Evolutionary conservation across 2,329 filamentous ascomycete species (phyloP).

Genomic region (Cladosporium velox): DNA sequence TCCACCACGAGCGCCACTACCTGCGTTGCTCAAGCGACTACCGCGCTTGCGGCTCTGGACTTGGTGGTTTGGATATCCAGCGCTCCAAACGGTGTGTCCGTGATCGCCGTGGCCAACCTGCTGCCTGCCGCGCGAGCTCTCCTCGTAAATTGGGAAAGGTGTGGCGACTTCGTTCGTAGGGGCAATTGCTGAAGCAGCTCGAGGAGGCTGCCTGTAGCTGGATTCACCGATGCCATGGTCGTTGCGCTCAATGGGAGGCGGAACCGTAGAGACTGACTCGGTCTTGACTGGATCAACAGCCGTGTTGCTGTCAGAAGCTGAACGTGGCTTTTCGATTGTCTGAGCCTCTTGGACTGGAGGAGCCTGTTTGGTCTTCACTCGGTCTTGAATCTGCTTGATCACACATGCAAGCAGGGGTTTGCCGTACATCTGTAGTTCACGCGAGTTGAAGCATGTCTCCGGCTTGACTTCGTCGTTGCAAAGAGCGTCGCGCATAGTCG

Average conservation of each 20-base stretch:
- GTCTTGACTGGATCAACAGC: background rate
- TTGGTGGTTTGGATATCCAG: background rate
- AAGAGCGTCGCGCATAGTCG: slow-evolving; percentile 26
- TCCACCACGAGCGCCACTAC: background rate
- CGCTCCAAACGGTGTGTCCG: background rate
- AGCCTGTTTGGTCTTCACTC: background rate
- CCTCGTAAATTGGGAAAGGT: background rate
- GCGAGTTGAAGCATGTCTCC: slow-evolving; percentile 29
- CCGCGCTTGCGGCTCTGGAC: slow-evolving; percentile 12
- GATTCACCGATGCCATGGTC: background rate
- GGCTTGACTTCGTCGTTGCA: slow-evolving; percentile 25
- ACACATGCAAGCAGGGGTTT: slow-evolving; percentile 21
- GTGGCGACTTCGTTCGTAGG: background rate
- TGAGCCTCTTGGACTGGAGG: background rate
- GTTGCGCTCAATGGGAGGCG: background rate
- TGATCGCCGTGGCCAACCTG: background rate
- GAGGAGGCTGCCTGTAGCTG: background rate
- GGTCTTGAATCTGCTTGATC: slow-evolving; percentile 24
- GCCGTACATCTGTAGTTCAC: slow-evolving; percentile 21
- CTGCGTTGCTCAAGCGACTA: background rate
- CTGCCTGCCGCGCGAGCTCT: background rate
- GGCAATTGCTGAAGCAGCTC: background rate
- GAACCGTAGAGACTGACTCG: background rate
- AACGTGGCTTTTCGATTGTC: background rate
- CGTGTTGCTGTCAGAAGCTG: background rate